Percentiles rank a stretch among this genome's conserved stretches.
Evolutionary conservation across 2,329 filamentous ascomycete species (phyloP).

Genomic region (Metarhizium guizhouense): DNA sequence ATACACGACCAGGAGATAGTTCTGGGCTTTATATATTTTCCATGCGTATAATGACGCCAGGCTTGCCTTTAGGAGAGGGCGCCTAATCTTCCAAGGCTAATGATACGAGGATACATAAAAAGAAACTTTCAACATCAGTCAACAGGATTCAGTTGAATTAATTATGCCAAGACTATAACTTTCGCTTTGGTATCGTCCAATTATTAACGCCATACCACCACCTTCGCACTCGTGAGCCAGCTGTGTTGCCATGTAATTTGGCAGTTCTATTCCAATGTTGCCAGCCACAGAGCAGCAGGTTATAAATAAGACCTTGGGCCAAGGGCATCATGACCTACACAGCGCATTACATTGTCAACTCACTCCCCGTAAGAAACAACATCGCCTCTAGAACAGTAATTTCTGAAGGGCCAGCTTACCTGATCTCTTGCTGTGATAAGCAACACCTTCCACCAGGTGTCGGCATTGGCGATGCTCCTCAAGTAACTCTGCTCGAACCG

Average conservation of each 20-base stretch:
- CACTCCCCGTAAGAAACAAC: not conserved
- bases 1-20: not conserved
- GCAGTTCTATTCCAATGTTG: slow-evolving; percentile 78
- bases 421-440: slow-evolving; percentile 87
- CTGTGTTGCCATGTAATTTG: slow-evolving; percentile 63
- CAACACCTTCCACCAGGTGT: slow-evolving; percentile 69
- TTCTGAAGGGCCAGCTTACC: slow-evolving; percentile 37
- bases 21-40: not conserved
- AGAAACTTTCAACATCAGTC: not conserved
- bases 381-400: not conserved
- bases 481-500: slow-evolving; percentile 98
- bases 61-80: not conserved
- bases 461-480: slow-evolving; percentile 71
- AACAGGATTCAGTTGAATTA: not conserved
- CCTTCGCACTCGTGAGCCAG: slow-evolving; percentile 68
- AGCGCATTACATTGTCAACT: not conserved
- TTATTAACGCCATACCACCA: slow-evolving; percentile 98
- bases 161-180: not conserved
- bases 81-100: not conserved
- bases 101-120: not conserved
- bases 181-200: slow-evolving; percentile 63
- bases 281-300: slow-evolving; percentile 78
- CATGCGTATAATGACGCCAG: not conserved
- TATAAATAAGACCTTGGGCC: slow-evolving; percentile 82
- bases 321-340: slow-evolving; percentile 73